Evolutionary conservation across 2,329 filamentous ascomycete genomes (phyloP), one percentile per base, ranked within the genome.

Genomic region (Dactylellina leptospora): DNA sequence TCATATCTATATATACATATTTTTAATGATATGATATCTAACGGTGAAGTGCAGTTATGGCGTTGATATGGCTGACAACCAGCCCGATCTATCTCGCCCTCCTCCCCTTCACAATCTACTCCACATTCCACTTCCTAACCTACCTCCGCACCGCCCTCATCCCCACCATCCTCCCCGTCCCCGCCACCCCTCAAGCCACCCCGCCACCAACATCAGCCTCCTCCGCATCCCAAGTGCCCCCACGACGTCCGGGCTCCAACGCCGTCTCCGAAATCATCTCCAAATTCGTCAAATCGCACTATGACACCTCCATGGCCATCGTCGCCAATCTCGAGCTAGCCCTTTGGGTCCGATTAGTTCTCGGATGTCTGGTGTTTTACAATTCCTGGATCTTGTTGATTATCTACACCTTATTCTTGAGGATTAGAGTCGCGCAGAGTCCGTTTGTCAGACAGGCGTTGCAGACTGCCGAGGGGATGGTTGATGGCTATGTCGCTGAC

Each of bases 261-360:
- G 87, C 88, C 44, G 81, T 92, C 63, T 88, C 90, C 59, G 92
- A 97, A 74, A 86, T 85, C 76, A 96, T 99, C 80, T 92, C 92
- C 76, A 85, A 85, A 78, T 99, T 99, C 78, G 92, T 99, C 80
- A 97, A 97, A 87, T 87, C 92, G 80, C 97, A 97, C 86, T 99
- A 99, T 80, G 95, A 99, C 80, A 83, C 87, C 73, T 96, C 92
- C 81, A 99, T 99, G 95, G 91, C 90, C 66, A 84, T 97, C 73
- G 95, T 99, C 28, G 90, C 93, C 36, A 83, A 85, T 48, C 90
- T 99, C 69, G 95, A 99, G 83, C 91, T 97, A 76, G 82, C 86
- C 40, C 87, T 97, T 71, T 96, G 93, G 88, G 83, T 90, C 81
- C 92, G 95, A 78, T 83, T 99, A 61, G 79, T 96, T 51, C 82